phyloP scores from a whole-genome alignment of 305 asterid species.

The Caryopteris hybrid region DNA sequence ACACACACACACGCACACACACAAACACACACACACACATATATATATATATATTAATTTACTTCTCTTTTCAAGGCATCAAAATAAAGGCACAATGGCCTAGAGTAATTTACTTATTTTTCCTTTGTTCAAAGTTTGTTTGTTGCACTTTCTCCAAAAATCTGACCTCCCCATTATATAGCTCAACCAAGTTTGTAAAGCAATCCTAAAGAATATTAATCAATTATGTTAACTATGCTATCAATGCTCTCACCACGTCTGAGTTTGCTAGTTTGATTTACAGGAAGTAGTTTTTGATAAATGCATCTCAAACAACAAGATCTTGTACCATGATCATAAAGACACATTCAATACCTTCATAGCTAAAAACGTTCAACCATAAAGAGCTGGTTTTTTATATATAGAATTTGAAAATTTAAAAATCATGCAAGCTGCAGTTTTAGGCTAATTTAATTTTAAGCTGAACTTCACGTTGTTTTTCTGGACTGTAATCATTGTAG shows the following conservation, averaged over 20 bases:
- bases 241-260: neutral
- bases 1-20: too few relatives aligned
- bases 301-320: neutral
- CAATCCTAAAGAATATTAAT: neutral
- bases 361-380: neutral
- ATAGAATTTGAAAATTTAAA: neutral
- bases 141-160: neutral
- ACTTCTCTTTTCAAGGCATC: neutral
- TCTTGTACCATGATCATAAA: neutral
- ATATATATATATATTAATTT: too few relatives aligned
- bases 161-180: neutral
- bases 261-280: neutral
- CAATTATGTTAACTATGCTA: neutral
- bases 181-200: neutral
- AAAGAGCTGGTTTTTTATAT: neutral
- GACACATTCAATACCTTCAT: neutral
- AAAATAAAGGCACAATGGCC: neutral
- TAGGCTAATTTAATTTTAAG: neutral
- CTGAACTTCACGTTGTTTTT: neutral
- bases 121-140: neutral
- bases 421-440: neutral
- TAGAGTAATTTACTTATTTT: neutral
- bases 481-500: conserved; percentile 1
- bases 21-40: too few relatives aligned
- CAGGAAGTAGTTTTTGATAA: neutral